Base-by-base conservation (phyloP, 2,329 filamentous ascomycete species). In the Ceratocystis smalleyi region DNA sequence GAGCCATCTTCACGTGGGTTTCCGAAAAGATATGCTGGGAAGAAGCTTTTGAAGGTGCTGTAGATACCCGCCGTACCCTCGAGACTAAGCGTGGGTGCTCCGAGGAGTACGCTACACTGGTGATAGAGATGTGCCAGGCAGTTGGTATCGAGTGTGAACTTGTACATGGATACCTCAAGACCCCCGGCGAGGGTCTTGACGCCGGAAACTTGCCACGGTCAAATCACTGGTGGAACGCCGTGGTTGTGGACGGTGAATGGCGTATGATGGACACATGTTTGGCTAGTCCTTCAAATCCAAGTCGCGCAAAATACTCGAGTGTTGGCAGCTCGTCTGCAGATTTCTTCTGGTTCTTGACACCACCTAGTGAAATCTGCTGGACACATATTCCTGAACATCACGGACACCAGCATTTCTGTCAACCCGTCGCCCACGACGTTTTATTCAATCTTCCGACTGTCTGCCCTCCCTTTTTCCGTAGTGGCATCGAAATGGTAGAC, bases 221-320 rank as follows among this genome's bases (percentile, higher is more conserved):
- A 0, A 99, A 99, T 71, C 94, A 99, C 75, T 97, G 88, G 85
- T 99, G 94, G 94, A 99, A 99, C 70, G 86, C 90, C 0, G 89
- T 97, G 19, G 77, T 96, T 43, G 85, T 96, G 7, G 94, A 99
- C 73, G 87, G 88, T 24, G 91, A 96, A 75, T 99, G 94, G 94
- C 87, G 94, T 61, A 88, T 97, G 68, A 89, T 99, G 77, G 94
- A 99, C 73, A 94, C 90, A 73, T 95, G 90, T 43, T 79, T 99
- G 59, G 91, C 94, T 3, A 91, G 87, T 68, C 91, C 92, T 12
- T 96, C 92, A 0, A 90, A 97, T 70, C 92, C 94, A 8, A 85
- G 83, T 65, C 83, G 95, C 59, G 79, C 78, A 17, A 78, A 84
- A 40, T 97, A 95, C 74, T 95, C 91, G 15, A 88, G 82, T 69